These are phyloP conservation scores for Plantago ovata DNA, from an alignment of 257 asterid genomes.

Conservation along the genomic window DNA sequence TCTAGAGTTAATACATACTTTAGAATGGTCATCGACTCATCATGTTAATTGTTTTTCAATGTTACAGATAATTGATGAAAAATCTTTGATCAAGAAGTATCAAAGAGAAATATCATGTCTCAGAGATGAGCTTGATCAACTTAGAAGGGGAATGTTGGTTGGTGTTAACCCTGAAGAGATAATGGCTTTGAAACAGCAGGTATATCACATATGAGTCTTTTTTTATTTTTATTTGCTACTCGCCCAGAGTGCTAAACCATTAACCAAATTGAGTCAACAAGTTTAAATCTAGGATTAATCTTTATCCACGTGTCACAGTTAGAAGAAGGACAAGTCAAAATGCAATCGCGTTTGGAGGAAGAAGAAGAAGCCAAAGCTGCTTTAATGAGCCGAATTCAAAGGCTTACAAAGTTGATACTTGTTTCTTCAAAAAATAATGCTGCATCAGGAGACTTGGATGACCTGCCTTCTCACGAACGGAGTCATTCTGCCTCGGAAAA, in stretches of 20 bases:
- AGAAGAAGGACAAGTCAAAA: slow-evolving; percentile 98
- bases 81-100: slow-evolving; percentile 95
- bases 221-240: neutral
- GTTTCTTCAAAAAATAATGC: slow-evolving; percentile 87
- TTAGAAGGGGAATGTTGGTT: slow-evolving; percentile 67
- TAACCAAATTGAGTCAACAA: neutral
- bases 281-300: neutral
- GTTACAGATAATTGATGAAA: slow-evolving; percentile 91
- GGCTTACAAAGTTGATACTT: slow-evolving; percentile 92
- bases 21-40: neutral
- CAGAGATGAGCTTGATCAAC: slow-evolving; percentile 86
- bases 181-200: slow-evolving; percentile 77
- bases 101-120: slow-evolving; percentile 90
- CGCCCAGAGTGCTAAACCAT: no score
- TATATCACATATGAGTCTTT: slow-evolving; percentile 19
- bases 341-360: slow-evolving; percentile 99
- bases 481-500: slow-evolving; percentile 69
- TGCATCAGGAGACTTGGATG: slow-evolving; percentile 58
- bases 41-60: slow-evolving; percentile 1
- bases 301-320: slow-evolving; percentile 38
- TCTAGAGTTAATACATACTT: slow-evolving; percentile 12
- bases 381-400: slow-evolving; percentile 95
- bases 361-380: slow-evolving; percentile 99
- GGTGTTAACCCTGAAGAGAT: slow-evolving; percentile 88
- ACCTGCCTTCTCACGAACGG: slow-evolving; percentile 52